Conservation (phyloP, 116 monocot species). For the Papilionanthe hybrid region DNA sequence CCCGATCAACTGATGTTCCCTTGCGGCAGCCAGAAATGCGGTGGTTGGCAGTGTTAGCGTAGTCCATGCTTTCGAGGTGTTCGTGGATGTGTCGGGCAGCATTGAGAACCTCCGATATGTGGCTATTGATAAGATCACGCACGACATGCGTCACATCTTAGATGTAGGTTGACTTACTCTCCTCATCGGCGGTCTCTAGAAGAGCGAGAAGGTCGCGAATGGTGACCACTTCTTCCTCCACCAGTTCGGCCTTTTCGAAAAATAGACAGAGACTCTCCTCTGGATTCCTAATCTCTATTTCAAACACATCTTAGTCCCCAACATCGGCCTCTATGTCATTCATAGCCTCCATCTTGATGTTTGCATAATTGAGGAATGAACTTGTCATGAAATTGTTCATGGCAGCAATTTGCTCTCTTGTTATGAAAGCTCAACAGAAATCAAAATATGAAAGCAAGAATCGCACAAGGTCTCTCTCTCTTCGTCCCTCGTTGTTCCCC, state of each 20-base stretch:
- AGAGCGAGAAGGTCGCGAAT: conserved; percentile 53
- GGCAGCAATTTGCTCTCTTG: too few species aligned
- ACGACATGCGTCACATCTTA: conserved; percentile 48
- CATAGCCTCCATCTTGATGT: conserved; percentile 54
- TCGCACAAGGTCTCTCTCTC: too few species aligned
- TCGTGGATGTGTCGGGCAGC: too few species aligned
- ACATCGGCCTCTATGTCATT: conserved; percentile 45
- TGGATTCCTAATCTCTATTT: conserved; percentile 16
- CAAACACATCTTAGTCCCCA: neutral
- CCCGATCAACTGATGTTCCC: too few species aligned
- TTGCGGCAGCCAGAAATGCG: too few species aligned
- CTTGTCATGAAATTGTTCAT: conserved; percentile 81
- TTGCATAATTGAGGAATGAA: conserved; percentile 75
- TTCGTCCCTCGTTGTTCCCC: too few species aligned
- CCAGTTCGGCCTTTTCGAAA: conserved; percentile 60
- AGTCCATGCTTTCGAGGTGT: too few species aligned
- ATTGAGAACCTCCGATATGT: too few species aligned
- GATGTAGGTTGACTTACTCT: conserved; percentile 55
- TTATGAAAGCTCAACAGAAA: neutral
- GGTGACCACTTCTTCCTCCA: conserved; percentile 60
- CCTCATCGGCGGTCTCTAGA: conserved; percentile 67
- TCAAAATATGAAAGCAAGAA: too few species aligned
- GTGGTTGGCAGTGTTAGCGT: too few species aligned
- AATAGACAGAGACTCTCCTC: conserved; percentile 50
- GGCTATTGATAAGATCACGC: conserved; percentile 57